Base-by-base conservation (phyloP, 345 rosid species). In the Camelina hispida region DNA sequence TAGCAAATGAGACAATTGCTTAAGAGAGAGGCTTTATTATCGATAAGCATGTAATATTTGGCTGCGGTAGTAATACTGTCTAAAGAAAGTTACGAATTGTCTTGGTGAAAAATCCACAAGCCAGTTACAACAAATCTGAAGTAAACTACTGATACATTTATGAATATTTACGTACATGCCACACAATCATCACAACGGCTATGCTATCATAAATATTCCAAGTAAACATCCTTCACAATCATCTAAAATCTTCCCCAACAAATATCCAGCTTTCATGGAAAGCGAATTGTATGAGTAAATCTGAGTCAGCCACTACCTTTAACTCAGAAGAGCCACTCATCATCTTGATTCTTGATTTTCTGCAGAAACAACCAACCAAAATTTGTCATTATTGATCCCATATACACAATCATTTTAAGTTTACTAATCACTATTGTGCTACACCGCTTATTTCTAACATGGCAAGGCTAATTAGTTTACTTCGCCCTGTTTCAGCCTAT, bases 161-260 rank as follows among this genome's bases (percentile, higher is more conserved):
- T 44, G 66, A 66, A 74, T 74, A 75, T 68, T 68, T 75, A 75
- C 79, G 22, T 59, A 48, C 56, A 42, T 51, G 74, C 47, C 73
- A 75, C 62, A 75, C 73, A 68, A 40, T 51, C 23, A 75, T 75
- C 73, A 66, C 78, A 74, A 74, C 35, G 72, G 72, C 78, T 58
- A 74, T 50, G 61, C 78, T 58, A 74, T 38, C 37, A 22, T 42
- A 11, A 63, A 53, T 11, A 30, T 10, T 63, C 46, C 43, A 35
- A 35, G 57, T 46, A 23, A 9, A 10, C 22, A 15, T 65, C 38
- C 64, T 65, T 56, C 67, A 47, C 46, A 66, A 58, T 40, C 67
- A 75, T 59, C 62, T 74, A 38, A 74, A 20, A 23, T 40, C 59
- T 74, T 65, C 32, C 43, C 42, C 40, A 74, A 74, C 55, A n/a